Conservation (phyloP, 768 basidiomycete species). For the Trametes coccinea region DNA sequence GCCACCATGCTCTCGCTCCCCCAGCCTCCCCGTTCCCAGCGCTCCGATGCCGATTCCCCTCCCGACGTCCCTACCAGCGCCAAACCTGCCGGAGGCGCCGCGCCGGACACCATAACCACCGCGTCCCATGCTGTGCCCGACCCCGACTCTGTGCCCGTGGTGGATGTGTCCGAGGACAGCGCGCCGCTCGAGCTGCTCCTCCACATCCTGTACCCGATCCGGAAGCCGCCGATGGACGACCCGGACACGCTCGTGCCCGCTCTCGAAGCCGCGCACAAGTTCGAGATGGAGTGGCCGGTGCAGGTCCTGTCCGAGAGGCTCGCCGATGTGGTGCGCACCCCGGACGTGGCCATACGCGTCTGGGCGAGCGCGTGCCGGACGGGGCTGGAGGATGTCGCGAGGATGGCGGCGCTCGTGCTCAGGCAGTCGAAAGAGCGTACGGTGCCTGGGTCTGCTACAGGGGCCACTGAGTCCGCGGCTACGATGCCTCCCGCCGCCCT, state of each 20-base stretch:
- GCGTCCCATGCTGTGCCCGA: neutral
- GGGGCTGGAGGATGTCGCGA: conserved; percentile 11
- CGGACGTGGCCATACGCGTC: conserved; percentile 1
- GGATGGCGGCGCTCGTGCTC: conserved; percentile 1
- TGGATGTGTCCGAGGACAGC: conserved; percentile 24
- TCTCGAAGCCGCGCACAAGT: conserved; percentile 31
- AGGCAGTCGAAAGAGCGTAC: neutral
- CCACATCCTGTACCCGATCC: conserved; percentile 28
- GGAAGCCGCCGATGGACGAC: conserved; percentile 11
- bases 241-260: conserved; percentile 18
- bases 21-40: neutral
- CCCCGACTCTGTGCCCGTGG: neutral
- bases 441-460: neutral
- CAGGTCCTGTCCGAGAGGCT: conserved; percentile 14
- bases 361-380: conserved; percentile 15
- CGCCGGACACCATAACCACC: neutral
- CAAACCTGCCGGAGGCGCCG: neutral
- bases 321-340: neutral
- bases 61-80: neutral
- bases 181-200: conserved; percentile 28
- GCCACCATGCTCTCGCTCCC: conserved; percentile 29
- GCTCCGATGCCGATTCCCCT: neutral
- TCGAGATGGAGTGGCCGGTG: conserved; percentile 27
- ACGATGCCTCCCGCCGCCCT: neutral
- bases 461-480: neutral